Percentiles rank a stretch among this genome's conserved stretches.
These are phyloP conservation scores for Pachysandra terminalis DNA, from an alignment of 164 flowering plant species.

Conservation along the genomic window DNA sequence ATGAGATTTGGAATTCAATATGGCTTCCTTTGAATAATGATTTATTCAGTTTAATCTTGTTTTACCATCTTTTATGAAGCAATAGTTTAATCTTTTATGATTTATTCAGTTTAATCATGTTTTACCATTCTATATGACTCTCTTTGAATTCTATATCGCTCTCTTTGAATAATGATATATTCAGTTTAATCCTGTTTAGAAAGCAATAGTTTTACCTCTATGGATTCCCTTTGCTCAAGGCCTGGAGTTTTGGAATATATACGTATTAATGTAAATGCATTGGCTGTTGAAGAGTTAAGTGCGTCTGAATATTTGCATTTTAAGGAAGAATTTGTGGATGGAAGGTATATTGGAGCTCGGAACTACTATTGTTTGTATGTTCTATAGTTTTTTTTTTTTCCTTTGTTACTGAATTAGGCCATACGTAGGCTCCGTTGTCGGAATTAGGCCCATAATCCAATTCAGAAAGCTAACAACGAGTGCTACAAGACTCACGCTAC, in stretches of 20 bases:
- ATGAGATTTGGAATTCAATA: background rate
- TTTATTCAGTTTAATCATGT: too few relatives aligned
- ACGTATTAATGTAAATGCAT: slow-evolving; percentile 63
- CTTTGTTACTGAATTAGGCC: too few relatives aligned
- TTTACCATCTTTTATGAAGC: background rate
- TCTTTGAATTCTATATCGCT: background rate
- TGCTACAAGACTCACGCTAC: too few relatives aligned
- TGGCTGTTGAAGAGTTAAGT: slow-evolving; percentile 61
- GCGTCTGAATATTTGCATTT: slow-evolving; percentile 73
- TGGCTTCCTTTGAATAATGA: background rate
- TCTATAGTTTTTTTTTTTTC: background rate
- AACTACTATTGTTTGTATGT: background rate
- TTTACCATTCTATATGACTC: too few relatives aligned
- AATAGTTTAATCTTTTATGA: too few relatives aligned
- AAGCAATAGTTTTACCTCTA: slow-evolving; percentile 86
- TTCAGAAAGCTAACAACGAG: too few relatives aligned
- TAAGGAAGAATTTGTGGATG: slow-evolving; percentile 88
- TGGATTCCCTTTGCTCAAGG: slow-evolving; percentile 89
- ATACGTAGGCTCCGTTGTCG: too few relatives aligned
- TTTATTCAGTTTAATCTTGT: background rate
- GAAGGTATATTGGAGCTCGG: slow-evolving; percentile 42
- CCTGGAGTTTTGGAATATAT: slow-evolving; percentile 98
- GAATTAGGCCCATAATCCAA: too few relatives aligned
- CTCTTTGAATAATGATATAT: background rate
- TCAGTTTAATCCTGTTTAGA: slow-evolving; percentile 33